These are phyloP conservation scores for Fusarium ambrosium DNA, from an alignment of 2,329 filamentous ascomycete species.

Conservation along the genomic window DNA sequence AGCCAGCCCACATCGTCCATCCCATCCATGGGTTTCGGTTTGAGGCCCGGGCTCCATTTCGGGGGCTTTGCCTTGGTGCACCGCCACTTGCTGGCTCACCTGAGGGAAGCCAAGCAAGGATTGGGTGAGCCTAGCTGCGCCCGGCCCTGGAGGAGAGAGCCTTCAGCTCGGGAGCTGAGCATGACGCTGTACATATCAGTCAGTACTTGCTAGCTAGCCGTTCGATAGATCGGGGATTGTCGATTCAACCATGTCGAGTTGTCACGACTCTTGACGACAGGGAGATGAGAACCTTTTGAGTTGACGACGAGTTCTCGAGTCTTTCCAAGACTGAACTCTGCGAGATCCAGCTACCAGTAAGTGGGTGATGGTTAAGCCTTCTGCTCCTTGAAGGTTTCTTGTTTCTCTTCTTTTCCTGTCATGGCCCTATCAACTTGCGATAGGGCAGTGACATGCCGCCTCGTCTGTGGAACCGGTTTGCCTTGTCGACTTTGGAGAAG, in stretches of 20 bases:
- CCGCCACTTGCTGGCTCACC: slow-evolving; percentile 41
- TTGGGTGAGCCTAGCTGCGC: slow-evolving; percentile 34
- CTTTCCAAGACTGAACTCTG: slow-evolving; percentile 12
- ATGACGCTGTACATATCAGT: slow-evolving; percentile 2
- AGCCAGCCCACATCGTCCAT: neutral
- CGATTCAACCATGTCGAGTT: neutral
- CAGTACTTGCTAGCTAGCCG: neutral
- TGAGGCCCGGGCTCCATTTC: slow-evolving; percentile 11
- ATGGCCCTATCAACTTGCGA: slow-evolving; percentile 33
- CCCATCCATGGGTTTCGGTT: slow-evolving; percentile 1
- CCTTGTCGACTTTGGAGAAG: slow-evolving; percentile 28
- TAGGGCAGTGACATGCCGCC: slow-evolving; percentile 39
- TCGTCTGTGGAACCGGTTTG: slow-evolving; percentile 39
- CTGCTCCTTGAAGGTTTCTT: slow-evolving; percentile 10
- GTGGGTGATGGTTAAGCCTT: slow-evolving; percentile 16
- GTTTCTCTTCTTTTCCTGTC: slow-evolving; percentile 15
- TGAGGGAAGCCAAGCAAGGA: slow-evolving; percentile 40
- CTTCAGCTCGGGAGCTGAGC: slow-evolving; percentile 36
- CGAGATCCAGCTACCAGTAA: slow-evolving; percentile 3
- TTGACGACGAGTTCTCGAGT: neutral
- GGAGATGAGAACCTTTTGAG: neutral
- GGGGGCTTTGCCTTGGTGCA: slow-evolving; percentile 24
- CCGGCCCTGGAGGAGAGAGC: slow-evolving; percentile 9
- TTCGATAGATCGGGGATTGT: slow-evolving; percentile 22
- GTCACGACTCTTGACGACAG: neutral